Conservation (phyloP, 176 grass and related monocot genomes). For the Cymbopogon citratus region DNA sequence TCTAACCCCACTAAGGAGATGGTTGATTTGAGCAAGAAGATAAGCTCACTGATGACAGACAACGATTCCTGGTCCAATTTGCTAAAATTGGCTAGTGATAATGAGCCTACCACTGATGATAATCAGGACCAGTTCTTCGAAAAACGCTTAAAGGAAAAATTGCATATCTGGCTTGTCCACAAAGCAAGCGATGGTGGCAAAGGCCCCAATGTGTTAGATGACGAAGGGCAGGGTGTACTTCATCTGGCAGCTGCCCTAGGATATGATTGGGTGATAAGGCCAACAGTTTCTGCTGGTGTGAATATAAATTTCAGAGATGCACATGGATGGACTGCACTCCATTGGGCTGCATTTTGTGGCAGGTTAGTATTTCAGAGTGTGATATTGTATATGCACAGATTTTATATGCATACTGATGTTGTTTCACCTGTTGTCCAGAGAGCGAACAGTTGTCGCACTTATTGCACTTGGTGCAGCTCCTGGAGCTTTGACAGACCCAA, state of each 20-base stretch:
- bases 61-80: slow-evolving; percentile 66
- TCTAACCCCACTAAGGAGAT: slow-evolving; percentile 48
- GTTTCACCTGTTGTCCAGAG: slow-evolving; percentile 54
- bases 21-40: slow-evolving; percentile 66
- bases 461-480: slow-evolving; percentile 73
- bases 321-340: slow-evolving; percentile 86
- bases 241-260: slow-evolving; percentile 81
- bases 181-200: slow-evolving; percentile 57
- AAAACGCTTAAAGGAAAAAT: slow-evolving; percentile 65
- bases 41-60: slow-evolving; percentile 59
- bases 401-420: slow-evolving; percentile 19
- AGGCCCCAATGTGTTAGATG: slow-evolving; percentile 65
- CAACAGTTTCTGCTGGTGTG: slow-evolving; percentile 64
- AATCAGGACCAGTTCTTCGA: slow-evolving; percentile 51
- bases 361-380: slow-evolving; percentile 43
- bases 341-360: slow-evolving; percentile 94
- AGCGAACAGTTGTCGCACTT: slow-evolving; percentile 73
- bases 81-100: slow-evolving; percentile 60
- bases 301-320: slow-evolving; percentile 89
- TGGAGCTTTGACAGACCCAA: slow-evolving; percentile 85
- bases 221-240: slow-evolving; percentile 83
- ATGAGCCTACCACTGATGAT: slow-evolving; percentile 37
- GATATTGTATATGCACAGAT: background rate
- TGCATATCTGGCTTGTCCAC: slow-evolving; percentile 78
- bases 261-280: slow-evolving; percentile 83